These are phyloP conservation scores for Pichia sp. DNA, from an alignment of 1,139 yeast genomes.

Conservation along the genomic window DNA sequence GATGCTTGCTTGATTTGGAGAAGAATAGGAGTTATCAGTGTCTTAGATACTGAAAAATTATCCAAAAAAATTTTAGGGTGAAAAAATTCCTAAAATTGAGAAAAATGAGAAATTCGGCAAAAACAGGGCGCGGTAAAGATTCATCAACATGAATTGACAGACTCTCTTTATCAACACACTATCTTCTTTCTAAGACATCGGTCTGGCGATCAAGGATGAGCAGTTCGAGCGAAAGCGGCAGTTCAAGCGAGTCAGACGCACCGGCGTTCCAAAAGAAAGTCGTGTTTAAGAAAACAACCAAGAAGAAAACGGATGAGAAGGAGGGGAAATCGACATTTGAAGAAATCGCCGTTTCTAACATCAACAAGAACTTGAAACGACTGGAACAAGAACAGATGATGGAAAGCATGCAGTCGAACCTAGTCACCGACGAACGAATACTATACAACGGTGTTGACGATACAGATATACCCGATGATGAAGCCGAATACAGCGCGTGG, in stretches of 20 bases:
- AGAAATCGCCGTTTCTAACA: slow-evolving; percentile 3
- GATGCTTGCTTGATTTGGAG: neutral
- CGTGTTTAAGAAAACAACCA: neutral
- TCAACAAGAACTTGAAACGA: slow-evolving; percentile 1
- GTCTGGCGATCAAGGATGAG: no score
- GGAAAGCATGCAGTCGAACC: neutral
- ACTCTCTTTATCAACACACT: no score
- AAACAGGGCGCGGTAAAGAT: slow-evolving; percentile 2
- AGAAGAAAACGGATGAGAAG: neutral
- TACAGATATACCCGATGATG: slow-evolving; percentile 1
- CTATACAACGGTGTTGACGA: slow-evolving; percentile 9
- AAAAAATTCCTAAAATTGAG: no score
- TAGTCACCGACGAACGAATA: slow-evolving; percentile 4
- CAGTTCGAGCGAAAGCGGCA: slow-evolving; percentile 1
- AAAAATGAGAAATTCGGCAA: no score
- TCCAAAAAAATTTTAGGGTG: no score
- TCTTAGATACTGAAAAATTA: no score
- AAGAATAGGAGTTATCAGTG: no score
- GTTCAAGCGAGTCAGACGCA: neutral
- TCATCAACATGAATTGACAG: no score
- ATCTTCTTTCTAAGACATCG: no score
- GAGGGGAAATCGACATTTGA: neutral
- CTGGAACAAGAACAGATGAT: neutral
- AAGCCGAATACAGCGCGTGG: slow-evolving; percentile 8
- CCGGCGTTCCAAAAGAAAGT: neutral